Conservation (phyloP, 495 filamentous ascomycete genomes). For the Amphirosellinia nigrospora region DNA sequence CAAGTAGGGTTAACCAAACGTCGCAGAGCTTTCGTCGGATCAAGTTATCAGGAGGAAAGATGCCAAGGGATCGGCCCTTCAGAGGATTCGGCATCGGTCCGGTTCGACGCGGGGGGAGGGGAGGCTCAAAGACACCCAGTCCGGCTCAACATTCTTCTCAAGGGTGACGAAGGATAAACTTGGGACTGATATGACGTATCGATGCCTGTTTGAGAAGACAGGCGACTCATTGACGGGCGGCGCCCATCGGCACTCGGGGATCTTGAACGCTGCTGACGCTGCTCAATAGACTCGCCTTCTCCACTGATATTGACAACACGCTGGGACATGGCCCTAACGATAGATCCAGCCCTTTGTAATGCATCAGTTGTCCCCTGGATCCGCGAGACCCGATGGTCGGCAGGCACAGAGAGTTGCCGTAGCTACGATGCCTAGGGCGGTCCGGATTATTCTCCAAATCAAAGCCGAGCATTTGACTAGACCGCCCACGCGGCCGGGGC, state of each 20-base stretch:
- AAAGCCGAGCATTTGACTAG: constrained; percentile 52
- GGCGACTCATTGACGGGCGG: constrained; percentile 36
- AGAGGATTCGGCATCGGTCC: constrained; percentile 75
- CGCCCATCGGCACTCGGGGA: constrained; percentile 53
- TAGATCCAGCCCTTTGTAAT: constrained; percentile 80
- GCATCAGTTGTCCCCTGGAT: constrained; percentile 65
- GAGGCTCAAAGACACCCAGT: constrained; percentile 35
- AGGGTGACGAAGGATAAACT: constrained; percentile 48
- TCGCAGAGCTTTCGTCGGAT: constrained; percentile 80
- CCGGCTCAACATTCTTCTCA: constrained; percentile 52
- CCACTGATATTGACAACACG: constrained; percentile 97
- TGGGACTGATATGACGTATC: constrained; percentile 56
- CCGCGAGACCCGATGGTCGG: constrained; percentile 60
- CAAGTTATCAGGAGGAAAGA: constrained; percentile 78
- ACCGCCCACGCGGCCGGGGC: constrained; percentile 47
- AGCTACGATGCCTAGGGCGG: constrained; percentile 51
- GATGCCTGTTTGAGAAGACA: constrained; percentile 58
- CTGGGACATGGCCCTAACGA: constrained; percentile 95
- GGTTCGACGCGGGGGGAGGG: constrained; percentile 43
- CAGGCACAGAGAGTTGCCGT: constrained; percentile 53
- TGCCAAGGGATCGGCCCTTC: constrained; percentile 82
- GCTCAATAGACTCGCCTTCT: constrained; percentile 75
- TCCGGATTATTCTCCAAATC: constrained; percentile 59
- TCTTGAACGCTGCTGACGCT: constrained; percentile 68
- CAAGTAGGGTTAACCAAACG: constrained; percentile 85